Evolutionary conservation across 1,139 yeast species (phyloP).

Genomic region (Hansenula anomala): DNA sequence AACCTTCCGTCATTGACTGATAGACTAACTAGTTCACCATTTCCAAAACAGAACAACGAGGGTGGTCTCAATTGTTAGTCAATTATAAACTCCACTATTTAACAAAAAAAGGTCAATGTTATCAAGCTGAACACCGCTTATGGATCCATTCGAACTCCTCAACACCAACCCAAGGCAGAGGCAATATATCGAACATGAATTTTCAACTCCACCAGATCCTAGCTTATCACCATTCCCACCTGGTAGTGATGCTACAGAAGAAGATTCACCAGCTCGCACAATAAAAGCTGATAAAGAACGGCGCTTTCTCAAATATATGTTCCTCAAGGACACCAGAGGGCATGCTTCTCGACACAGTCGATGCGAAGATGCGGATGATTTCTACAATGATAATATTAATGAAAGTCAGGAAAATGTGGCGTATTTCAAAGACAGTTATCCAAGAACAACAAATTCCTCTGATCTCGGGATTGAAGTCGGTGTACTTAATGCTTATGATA

Average conservation of each 20-base stretch:
- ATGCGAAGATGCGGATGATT: not conserved
- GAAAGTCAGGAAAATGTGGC: constrained; percentile 5
- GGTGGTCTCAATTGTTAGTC: too few relatives aligned
- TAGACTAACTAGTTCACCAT: too few relatives aligned
- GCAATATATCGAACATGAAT: not conserved
- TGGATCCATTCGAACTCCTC: not conserved
- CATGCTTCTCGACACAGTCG: constrained; percentile 1
- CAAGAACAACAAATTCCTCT: not conserved
- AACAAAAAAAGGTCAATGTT: not conserved
- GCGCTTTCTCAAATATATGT: constrained; percentile 11
- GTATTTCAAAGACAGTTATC: not conserved
- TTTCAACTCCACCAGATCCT: not conserved
- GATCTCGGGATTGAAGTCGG: constrained; percentile 8
- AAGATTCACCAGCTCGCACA: not conserved
- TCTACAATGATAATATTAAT: constrained; percentile 7
- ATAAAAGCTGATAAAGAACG: constrained; percentile 10
- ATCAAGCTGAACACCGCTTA: not conserved
- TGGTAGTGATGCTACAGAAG: not conserved
- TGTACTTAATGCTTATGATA: constrained; percentile 8
- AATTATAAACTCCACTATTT: too few relatives aligned
- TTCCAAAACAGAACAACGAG: too few relatives aligned
- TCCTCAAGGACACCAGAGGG: constrained; percentile 6
- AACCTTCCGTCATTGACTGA: too few relatives aligned
- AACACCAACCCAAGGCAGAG: not conserved
- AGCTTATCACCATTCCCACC: constrained; percentile 1